Evolutionary conservation across 176 grass and related monocot species (phyloP).

Genomic region (Chloris gayana): DNA sequence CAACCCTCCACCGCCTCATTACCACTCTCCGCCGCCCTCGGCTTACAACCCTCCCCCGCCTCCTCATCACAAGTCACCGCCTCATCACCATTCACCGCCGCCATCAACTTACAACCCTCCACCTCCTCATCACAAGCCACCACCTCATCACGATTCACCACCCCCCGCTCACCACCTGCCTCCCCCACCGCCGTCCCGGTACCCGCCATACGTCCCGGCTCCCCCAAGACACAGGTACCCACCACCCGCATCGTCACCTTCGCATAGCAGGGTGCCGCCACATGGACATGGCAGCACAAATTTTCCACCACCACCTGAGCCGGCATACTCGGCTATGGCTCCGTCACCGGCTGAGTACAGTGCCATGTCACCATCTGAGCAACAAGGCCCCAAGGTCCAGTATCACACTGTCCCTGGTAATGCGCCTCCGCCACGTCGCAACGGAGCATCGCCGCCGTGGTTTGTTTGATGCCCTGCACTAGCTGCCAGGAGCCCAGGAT

Average conservation of each 20-base stretch:
- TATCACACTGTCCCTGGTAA: background rate
- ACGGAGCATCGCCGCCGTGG: constrained; percentile 22
- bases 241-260: background rate
- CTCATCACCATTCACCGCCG: too few species aligned
- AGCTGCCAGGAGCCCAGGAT: background rate
- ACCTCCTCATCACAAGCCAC: constrained; percentile 16
- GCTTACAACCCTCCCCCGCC: background rate
- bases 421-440: background rate
- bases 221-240: constrained; percentile 15
- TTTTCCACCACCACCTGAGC: background rate
- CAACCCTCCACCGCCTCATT: too few species aligned
- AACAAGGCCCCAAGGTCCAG: background rate
- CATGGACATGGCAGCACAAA: constrained; percentile 9
- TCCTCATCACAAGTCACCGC: constrained; percentile 6
- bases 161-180: constrained; percentile 12
- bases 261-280: background rate
- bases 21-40: too few species aligned
- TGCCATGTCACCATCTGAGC: constrained; percentile 2
- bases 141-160: background rate
- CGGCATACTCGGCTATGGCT: background rate
- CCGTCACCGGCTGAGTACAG: constrained; percentile 20
- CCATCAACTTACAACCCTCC: too few species aligned
- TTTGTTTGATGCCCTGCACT: background rate
- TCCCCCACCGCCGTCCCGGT: constrained; percentile 28
- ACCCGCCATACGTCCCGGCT: background rate